phyloP scores from a whole-genome alignment of 2,329 filamentous ascomycete genomes.

The Ophiostoma australiae region DNA sequence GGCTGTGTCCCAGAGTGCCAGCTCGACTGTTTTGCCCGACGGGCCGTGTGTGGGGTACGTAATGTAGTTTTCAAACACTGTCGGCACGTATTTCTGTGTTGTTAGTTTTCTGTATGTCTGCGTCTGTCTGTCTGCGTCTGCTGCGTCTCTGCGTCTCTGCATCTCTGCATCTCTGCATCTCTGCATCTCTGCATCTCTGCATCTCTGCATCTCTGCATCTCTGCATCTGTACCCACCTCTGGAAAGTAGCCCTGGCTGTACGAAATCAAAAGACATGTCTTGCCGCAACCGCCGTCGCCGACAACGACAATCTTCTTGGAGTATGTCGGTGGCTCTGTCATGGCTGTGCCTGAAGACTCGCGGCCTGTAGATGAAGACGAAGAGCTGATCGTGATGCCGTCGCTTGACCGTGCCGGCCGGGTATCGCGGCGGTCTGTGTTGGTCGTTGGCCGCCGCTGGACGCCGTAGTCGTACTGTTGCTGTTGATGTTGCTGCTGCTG shows the following conservation, averaged over 20 bases:
- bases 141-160: too few species aligned
- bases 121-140: background rate
- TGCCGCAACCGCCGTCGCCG: constrained; percentile 94
- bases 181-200: background rate
- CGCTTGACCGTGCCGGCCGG: constrained; percentile 65
- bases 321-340: constrained; percentile 76
- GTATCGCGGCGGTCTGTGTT: constrained; percentile 41
- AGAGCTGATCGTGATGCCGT: constrained; percentile 83
- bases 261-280: constrained; percentile 97
- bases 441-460: constrained; percentile 36
- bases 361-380: constrained; percentile 69
- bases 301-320: constrained; percentile 99
- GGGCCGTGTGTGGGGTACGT: constrained; percentile 86
- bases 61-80: constrained; percentile 99
- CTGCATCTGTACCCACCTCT: constrained; percentile 59
- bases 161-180: background rate
- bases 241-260: constrained; percentile 99
- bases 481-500: constrained; percentile 29
- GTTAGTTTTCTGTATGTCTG: constrained; percentile 3
- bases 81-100: constrained; percentile 94
- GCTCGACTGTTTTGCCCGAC: constrained; percentile 89
- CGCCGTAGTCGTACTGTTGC: constrained; percentile 34
- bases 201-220: background rate
- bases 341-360: constrained; percentile 72
- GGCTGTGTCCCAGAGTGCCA: constrained; percentile 96